A percentile compares a stretch with the other conserved stretches of the same genome.
Evolutionary conservation across 352 stramenopile species (phyloP).

Genomic region (Stephanocyclus meneghinianus): DNA sequence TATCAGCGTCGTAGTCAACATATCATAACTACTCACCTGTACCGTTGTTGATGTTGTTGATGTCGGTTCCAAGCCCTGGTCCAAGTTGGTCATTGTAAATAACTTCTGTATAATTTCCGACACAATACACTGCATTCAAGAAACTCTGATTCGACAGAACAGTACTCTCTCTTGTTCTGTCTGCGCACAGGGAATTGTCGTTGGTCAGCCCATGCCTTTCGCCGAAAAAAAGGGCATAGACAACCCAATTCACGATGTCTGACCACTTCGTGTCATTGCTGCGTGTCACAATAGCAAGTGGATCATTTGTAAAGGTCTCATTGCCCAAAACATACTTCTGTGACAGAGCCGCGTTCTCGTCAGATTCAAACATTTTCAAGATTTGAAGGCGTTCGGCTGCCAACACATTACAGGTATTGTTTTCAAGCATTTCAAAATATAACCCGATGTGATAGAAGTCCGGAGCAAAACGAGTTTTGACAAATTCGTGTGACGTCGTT

Average conservation of each 20-base stretch:
- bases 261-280: constrained; percentile 40
- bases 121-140: constrained; percentile 41
- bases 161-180: neutral
- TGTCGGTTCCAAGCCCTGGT: neutral
- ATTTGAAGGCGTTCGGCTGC: constrained; percentile 4
- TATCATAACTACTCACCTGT: constrained; percentile 4
- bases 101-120: constrained; percentile 40
- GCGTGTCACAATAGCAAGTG: constrained; percentile 31
- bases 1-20: neutral
- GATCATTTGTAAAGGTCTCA: constrained; percentile 25
- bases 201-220: constrained; percentile 22
- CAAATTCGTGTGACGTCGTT: constrained; percentile 8
- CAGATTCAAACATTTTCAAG: neutral
- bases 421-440: constrained; percentile 11
- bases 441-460: constrained; percentile 11
- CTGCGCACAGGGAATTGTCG: constrained; percentile 13
- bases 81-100: neutral
- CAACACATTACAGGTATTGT: constrained; percentile 36
- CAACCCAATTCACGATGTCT: constrained; percentile 42
- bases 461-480: constrained; percentile 24
- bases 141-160: constrained; percentile 29
- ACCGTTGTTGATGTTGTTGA: constrained; percentile 44
- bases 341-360: neutral
- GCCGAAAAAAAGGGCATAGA: constrained; percentile 27
- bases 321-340: constrained; percentile 22